Evolutionary conservation across 345 rosid species (phyloP), one percentile per base, ranked within the genome.

Genomic region (Anastatica hierochuntica): DNA sequence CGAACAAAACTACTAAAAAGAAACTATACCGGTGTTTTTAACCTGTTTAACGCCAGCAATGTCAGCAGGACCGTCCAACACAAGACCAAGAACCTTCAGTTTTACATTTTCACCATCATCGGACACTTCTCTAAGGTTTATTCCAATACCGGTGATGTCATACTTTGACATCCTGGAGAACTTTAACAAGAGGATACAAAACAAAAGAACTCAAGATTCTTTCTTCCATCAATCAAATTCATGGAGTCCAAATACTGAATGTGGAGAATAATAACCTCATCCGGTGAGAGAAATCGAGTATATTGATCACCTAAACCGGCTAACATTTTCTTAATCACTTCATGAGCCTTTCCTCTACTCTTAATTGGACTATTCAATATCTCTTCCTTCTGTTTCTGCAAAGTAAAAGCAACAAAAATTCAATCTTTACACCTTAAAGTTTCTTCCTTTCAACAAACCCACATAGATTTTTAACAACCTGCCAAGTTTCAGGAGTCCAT

Each of bases 121-220:
- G n/a, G 83, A 80, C 72, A 84, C 72, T 70, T 90, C 98, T 83
- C 88, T 76, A 62, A 90, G 79, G 84, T 90, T 87, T 48, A 90
- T 68, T 50, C 98, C 98, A 60, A 90, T 75, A 62, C 98, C 98
- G 21, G 79, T 76, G 60, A 90, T 79, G 69, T 90, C 96, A 73
- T 86, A 90, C 72, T 92, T 80, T 8, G 85, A 95, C 96, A 90
- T 86, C 87, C 78, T 90, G 62, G 98, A 78, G 65, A 90, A 90
- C 97, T 90, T 81, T 63, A 64, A 63, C 64, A 53, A 53, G 37
- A 37, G 17, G 69, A 53, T 3, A 72, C 20, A 68, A 50, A 53
- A 49, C 53, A 52, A 14, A 76, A 58, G n/a, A 39, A 17, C 37
- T 24, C 10, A 37, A 21, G 46, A 15, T 9, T 23, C 56, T 19